Conservation (phyloP, 179 eudicot genomes). For the Amaranthus tricolor region DNA sequence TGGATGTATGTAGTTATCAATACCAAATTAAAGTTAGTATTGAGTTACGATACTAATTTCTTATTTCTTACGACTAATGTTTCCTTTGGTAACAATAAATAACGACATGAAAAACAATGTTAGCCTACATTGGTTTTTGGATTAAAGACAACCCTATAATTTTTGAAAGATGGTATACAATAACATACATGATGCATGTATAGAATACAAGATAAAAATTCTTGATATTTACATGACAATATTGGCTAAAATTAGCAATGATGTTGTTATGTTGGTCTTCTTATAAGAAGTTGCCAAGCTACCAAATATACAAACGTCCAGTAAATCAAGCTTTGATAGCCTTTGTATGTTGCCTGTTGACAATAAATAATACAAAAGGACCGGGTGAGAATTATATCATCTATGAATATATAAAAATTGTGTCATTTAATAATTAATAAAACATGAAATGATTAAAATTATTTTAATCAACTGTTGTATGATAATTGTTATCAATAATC, state of each 20-base stretch:
- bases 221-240: not conserved
- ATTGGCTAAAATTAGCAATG: not conserved
- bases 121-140: too few species aligned
- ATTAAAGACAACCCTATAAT: not conserved
- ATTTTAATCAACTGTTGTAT: not conserved
- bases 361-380: not conserved
- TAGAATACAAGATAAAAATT: not conserved
- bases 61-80: too few species aligned
- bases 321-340: constrained; percentile 42
- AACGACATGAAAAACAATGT: too few species aligned
- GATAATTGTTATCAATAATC: not conserved
- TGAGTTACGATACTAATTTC: too few species aligned
- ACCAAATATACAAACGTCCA: constrained; percentile 47
- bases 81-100: too few species aligned
- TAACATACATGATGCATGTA: not conserved
- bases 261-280: constrained; percentile 24
- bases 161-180: not conserved
- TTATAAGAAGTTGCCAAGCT: constrained; percentile 35
- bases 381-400: not conserved
- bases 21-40: too few species aligned
- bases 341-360: constrained; percentile 43
- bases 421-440: not conserved
- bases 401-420: not conserved
- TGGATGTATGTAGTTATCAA: too few species aligned
- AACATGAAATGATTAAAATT: not conserved